phyloP scores from a whole-genome alignment of 2,329 filamentous ascomycete species.

The Tolypocladium endophyticum region DNA sequence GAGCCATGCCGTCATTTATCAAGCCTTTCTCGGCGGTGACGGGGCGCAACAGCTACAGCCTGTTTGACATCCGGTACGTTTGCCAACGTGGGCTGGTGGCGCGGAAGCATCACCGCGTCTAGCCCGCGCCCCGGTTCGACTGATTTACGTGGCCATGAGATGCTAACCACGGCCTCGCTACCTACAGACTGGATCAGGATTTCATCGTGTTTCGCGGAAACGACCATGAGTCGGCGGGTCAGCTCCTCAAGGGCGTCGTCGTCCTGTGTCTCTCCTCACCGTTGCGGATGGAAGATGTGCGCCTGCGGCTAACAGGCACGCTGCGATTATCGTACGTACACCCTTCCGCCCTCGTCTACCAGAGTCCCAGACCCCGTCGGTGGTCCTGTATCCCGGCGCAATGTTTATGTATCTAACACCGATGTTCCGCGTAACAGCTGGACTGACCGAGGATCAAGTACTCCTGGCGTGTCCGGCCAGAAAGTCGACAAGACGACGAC shows the following conservation, averaged over 20 bases:
- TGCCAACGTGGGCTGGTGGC: background rate
- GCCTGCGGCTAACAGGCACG: slow-evolving; percentile 60
- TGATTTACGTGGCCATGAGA: background rate
- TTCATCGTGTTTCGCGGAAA: slow-evolving; percentile 69
- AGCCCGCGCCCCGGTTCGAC: background rate
- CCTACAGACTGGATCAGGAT: slow-evolving; percentile 59
- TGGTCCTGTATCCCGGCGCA: background rate
- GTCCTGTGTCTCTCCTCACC: slow-evolving; percentile 62
- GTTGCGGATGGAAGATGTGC: slow-evolving; percentile 62
- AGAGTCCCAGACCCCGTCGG: background rate
- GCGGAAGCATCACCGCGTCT: background rate
- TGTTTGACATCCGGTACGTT: slow-evolving; percentile 49
- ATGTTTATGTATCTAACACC: slow-evolving; percentile 2
- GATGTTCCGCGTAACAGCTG: slow-evolving; percentile 24
- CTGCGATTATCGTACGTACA: slow-evolving; percentile 52
- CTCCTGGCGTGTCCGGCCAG: slow-evolving; percentile 48
- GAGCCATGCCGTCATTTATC: slow-evolving; percentile 40
- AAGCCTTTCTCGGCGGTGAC: slow-evolving; percentile 44
- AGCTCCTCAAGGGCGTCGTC: slow-evolving; percentile 61
- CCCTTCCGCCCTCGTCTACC: background rate
- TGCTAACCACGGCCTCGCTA: background rate
- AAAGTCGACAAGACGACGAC: slow-evolving; percentile 46
- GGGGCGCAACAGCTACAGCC: slow-evolving; percentile 38
- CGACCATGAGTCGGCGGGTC: slow-evolving; percentile 65
- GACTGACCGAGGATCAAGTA: slow-evolving; percentile 40